Evolutionary conservation across 192 early-diverging fungal species (phyloP), one percentile per base, ranked within the genome.

Genomic region (Coemansia erecta): DNA sequence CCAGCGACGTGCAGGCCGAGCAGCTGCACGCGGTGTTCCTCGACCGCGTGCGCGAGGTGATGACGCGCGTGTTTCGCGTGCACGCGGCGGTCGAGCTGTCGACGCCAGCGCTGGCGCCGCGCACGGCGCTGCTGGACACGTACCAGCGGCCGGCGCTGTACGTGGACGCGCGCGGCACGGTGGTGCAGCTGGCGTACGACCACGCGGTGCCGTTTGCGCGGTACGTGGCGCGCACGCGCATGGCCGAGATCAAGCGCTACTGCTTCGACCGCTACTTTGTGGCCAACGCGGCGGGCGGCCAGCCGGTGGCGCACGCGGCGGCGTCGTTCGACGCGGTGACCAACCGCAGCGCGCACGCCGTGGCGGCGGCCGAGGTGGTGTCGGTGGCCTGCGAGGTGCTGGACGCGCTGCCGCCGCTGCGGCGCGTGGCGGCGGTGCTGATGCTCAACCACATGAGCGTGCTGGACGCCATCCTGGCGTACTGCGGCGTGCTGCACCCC

Each of bases 321-420:
- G 92, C 86, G 43, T 91, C 94, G 53, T 97, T 97, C 81, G 96
- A 98, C 61, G 91, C 95, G 44, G 89, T 96, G 6, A 86, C 86
- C 39, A 52, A 85, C 76, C 12, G 61, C 70, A 51, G 73, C 64
- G 42, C 82, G 63, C 53, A 90, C 87, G 85, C 71, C 3, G 82
- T 92, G 40, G 84, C 91, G 0, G 94, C 94, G 33, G 94, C 94
- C 3, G 96, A 98, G 69, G 82, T 94, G 1, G 70, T 97, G n/a
- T 88, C 89, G 23, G 86, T 92, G 1, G 87, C 89, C 7, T 86
- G 86, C 47, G 86, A 91, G 75, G 70, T 90, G 4, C 60, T 90
- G 48, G 82, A 85, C 53, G 86, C 85, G 48, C 75, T 89, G 35
- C 89, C 87, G 18, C 81, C 86, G 22, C 86, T 86, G 55, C 83